These are phyloP conservation scores for Cytospora chrysosperma DNA, from an alignment of 2,329 filamentous ascomycete genomes.

Conservation along the genomic window DNA sequence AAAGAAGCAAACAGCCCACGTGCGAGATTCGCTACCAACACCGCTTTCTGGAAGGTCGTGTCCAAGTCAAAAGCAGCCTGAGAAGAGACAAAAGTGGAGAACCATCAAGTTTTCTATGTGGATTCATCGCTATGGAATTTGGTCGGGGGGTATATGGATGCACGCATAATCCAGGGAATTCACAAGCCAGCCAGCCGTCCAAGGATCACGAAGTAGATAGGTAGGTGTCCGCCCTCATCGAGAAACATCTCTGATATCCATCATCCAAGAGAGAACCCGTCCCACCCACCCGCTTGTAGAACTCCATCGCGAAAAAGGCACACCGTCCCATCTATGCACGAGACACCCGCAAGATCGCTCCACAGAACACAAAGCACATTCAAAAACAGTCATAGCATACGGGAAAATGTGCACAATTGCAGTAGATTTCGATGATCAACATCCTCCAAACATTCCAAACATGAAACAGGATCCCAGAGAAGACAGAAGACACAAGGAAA, in stretches of 20 bases:
- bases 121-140: background rate
- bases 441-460: background rate
- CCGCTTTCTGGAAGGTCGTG: background rate
- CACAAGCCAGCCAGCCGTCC: background rate
- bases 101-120: background rate
- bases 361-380: background rate
- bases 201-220: background rate
- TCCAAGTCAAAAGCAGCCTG: too few species aligned
- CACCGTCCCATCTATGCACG: background rate
- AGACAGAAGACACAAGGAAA: slow-evolving; percentile 6
- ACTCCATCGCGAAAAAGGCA: background rate
- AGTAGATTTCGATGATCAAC: background rate
- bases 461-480: background rate
- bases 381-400: background rate
- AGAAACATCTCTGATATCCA: background rate
- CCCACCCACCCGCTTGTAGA: background rate
- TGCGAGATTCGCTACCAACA: too few species aligned
- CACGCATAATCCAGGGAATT: background rate
- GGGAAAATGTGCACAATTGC: background rate
- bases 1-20: too few species aligned
- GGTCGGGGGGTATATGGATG: background rate
- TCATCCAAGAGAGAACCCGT: background rate
- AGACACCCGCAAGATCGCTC: background rate
- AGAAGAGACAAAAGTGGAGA: background rate
- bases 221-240: background rate